Base-by-base conservation (phyloP, 805 yeast species). In the Priceomyces haplophilus region DNA sequence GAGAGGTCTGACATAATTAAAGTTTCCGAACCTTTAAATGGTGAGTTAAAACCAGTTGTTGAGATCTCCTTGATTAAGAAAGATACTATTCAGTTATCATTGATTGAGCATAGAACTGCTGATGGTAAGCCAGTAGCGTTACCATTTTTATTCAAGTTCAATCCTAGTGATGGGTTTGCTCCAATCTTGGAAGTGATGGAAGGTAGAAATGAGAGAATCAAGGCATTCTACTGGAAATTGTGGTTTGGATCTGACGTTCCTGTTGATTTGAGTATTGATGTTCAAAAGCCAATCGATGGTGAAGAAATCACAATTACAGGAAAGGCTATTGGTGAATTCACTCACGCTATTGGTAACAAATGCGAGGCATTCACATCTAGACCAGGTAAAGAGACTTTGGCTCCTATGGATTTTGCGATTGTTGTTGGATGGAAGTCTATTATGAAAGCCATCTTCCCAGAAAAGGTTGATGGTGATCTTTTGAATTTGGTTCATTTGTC, bases 401-500 rank as follows among this genome's bases (percentile, higher is more conserved):
- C 98, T 38, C 99, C 99, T 59, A 91, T 93, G 98, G 99, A 93
- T 74, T 93, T 90, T 62, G 98, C 99, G 38, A 93, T 93, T 65
- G 97, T 93, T 45, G 80, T 90, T 55, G 98, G 99, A 36, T 93
- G 99, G 99, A 85, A 85, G 72, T 95, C 97, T 39, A 91, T 93
- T 62, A 91, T 93, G 73, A 88, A 86, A 74, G 90, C 97, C n/a
- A 87, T 93, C 55, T 93, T 93, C 93, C 99, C 99, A 42, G 80
- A 80, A 62, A 81, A 83, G 49, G 95, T 93, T 57, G 98, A 95
- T 64, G 99, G 99, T 69, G 99, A 93, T 65, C 76, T 93, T 61
- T 76, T 93, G 71, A 85, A 84, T 64, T 78, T 93, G 59, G 99
- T 93, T 43, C 99, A 93, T 66, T 75, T 93, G 68, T 87, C 96